Percentiles rank a stretch among this genome's conserved stretches.
phyloP scores from a whole-genome alignment of 371 early-diverging fungal genomes.

The Blyttiomyces sp. region DNA sequence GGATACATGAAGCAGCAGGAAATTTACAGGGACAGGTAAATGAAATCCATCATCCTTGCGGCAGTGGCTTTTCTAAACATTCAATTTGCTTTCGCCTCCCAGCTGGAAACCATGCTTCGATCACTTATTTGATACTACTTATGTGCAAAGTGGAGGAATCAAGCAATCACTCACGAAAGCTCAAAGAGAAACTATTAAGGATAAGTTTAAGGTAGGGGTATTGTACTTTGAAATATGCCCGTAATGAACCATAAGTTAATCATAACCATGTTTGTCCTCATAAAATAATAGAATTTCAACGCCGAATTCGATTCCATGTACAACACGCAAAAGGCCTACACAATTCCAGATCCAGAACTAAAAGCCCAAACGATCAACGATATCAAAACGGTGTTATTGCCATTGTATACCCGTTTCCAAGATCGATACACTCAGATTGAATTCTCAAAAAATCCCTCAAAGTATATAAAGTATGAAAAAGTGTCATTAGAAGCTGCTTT shows the following conservation, averaged over 20 bases:
- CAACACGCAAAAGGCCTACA: slow-evolving; percentile 68
- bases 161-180: slow-evolving; percentile 59
- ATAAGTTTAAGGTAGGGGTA: slow-evolving; percentile 64
- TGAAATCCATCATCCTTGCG: no score
- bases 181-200: slow-evolving; percentile 72
- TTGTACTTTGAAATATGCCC: no score
- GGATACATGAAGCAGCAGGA: slow-evolving; percentile 23
- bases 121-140: slow-evolving; percentile 69
- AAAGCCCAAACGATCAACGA: slow-evolving; percentile 69
- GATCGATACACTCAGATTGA: slow-evolving; percentile 60
- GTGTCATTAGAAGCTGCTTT: slow-evolving; percentile 61
- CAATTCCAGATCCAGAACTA: slow-evolving; percentile 79
- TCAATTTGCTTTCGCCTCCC: background rate
- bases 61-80: background rate
- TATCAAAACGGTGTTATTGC: slow-evolving; percentile 68
- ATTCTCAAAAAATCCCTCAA: slow-evolving; percentile 75
- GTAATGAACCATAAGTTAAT: background rate
- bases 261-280: background rate
- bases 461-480: slow-evolving; percentile 78
- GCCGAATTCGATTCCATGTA: slow-evolving; percentile 75
- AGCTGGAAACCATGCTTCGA: slow-evolving; percentile 74
- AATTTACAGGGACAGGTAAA: slow-evolving; percentile 27
- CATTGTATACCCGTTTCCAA: slow-evolving; percentile 74
- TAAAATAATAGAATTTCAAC: slow-evolving; percentile 62
- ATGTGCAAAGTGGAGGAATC: slow-evolving; percentile 62